Evolutionary conservation across 2,329 filamentous ascomycete species (phyloP).

Genomic region (Hortaea werneckii): DNA sequence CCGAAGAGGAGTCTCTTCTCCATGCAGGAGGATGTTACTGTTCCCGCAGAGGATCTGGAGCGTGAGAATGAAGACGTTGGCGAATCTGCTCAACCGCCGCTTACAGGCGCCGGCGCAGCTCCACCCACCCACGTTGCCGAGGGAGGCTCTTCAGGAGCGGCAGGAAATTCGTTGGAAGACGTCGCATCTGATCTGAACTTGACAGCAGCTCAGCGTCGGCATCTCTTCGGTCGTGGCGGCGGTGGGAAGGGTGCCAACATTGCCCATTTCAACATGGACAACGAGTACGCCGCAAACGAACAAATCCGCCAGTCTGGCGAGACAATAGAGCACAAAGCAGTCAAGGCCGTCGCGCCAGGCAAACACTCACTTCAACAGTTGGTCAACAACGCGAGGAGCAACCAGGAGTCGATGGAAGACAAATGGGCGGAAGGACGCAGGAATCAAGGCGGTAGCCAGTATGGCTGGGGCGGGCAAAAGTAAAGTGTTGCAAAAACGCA

Average conservation of each 20-base stretch:
- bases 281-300: slow-evolving; percentile 80
- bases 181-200: slow-evolving; percentile 73
- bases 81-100: not conserved
- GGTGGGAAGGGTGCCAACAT: slow-evolving; percentile 50
- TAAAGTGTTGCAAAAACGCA: too few species aligned
- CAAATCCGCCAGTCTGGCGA: slow-evolving; percentile 59
- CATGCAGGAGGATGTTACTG: slow-evolving; percentile 6
- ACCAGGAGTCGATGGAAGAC: slow-evolving; percentile 82
- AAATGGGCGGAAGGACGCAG: slow-evolving; percentile 73
- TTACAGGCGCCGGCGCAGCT: not conserved
- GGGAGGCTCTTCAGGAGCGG: too few species aligned
- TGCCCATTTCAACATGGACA: slow-evolving; percentile 79
- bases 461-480: slow-evolving; percentile 48
- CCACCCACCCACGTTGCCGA: too few species aligned
- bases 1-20: slow-evolving; percentile 64
- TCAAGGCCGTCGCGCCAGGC: slow-evolving; percentile 71
- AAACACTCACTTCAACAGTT: slow-evolving; percentile 86
- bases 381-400: slow-evolving; percentile 69
- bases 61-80: not conserved
- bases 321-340: slow-evolving; percentile 62
- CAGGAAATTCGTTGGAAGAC: slow-evolving; percentile 29
- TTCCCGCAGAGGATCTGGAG: slow-evolving; percentile 34
- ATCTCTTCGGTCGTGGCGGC: slow-evolving; percentile 65
- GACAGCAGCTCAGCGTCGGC: slow-evolving; percentile 63
- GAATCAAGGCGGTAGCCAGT: slow-evolving; percentile 72